A percentile compares a stretch with the other conserved stretches of the same genome.
These are phyloP conservation scores for Paramecium bursaria DNA, from an alignment of 73 alveolate genomes.

Conservation along the genomic window DNA sequence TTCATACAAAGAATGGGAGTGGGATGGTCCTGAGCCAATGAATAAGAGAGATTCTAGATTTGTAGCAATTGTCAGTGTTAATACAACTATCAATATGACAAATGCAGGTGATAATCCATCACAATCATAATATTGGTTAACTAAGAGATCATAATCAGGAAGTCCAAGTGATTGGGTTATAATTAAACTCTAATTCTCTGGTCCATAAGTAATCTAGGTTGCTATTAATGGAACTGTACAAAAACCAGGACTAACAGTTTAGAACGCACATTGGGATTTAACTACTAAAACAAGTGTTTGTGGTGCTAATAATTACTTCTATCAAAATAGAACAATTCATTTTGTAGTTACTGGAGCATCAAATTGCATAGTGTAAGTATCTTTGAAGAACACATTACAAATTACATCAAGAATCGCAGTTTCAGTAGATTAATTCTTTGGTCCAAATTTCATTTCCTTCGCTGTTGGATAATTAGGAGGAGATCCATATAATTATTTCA, in stretches of 20 bases:
- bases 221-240: neutral
- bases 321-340: constrained; percentile 50
- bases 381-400: constrained; percentile 19
- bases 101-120: constrained; percentile 64
- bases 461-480: constrained; percentile 58
- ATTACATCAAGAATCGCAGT: constrained; percentile 31
- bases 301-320: constrained; percentile 65
- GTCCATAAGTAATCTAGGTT: constrained; percentile 6
- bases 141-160: constrained; percentile 2
- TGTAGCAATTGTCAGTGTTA: constrained; percentile 26
- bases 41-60: constrained; percentile 61
- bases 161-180: constrained; percentile 37
- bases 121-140: constrained; percentile 37
- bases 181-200: constrained; percentile 15
- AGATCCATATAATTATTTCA: constrained; percentile 58
- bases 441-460: constrained; percentile 1
- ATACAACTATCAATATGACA: constrained; percentile 25
- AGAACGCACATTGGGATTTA: constrained; percentile 4
- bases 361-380: constrained; percentile 52
- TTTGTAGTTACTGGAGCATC: constrained; percentile 56
- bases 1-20: constrained; percentile 63
- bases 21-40: constrained; percentile 72
- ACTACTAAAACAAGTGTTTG: constrained; percentile 3
- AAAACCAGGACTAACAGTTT: constrained; percentile 34
- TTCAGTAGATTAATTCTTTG: constrained; percentile 23